These are phyloP conservation scores for Gamsiella multidivaricata DNA, from an alignment of 192 early-diverging fungal genomes.

Conservation along the genomic window DNA sequence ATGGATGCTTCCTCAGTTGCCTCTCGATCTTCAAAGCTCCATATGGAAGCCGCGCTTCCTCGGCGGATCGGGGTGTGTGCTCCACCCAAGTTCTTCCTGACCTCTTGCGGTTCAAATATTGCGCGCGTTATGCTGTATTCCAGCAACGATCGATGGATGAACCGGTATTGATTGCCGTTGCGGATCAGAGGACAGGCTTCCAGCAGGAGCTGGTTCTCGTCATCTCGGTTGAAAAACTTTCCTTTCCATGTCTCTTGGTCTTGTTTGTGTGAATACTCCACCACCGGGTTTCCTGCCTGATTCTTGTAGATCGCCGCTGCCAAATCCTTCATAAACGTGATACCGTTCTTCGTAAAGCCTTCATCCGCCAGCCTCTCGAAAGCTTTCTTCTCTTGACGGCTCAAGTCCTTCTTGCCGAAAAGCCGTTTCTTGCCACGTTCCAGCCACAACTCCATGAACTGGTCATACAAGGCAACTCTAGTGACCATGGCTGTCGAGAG, in stretches of 20 bases:
- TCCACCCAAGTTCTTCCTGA: too few species aligned
- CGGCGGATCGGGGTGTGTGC: neutral
- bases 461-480: constrained; percentile 9
- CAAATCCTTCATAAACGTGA: constrained; percentile 14
- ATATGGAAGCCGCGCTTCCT: neutral
- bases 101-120: constrained; percentile 15
- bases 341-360: constrained; percentile 16
- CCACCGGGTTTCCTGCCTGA: constrained; percentile 18
- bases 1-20: neutral
- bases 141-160: constrained; percentile 12
- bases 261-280: neutral
- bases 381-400: neutral
- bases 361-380: constrained; percentile 5
- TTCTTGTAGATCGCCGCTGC: constrained; percentile 24
- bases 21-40: neutral
- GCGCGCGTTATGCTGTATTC: constrained; percentile 4
- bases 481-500: neutral
- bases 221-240: neutral
- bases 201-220: constrained; percentile 9
- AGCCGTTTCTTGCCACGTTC: neutral
- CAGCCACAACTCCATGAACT: constrained; percentile 5
- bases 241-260: constrained; percentile 12
- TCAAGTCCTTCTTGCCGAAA: neutral
- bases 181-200: constrained; percentile 3
- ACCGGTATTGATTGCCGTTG: constrained; percentile 8